phyloP scores from a whole-genome alignment of 1,284 basidiomycete species.

The Ceratobasidium sp. region DNA sequence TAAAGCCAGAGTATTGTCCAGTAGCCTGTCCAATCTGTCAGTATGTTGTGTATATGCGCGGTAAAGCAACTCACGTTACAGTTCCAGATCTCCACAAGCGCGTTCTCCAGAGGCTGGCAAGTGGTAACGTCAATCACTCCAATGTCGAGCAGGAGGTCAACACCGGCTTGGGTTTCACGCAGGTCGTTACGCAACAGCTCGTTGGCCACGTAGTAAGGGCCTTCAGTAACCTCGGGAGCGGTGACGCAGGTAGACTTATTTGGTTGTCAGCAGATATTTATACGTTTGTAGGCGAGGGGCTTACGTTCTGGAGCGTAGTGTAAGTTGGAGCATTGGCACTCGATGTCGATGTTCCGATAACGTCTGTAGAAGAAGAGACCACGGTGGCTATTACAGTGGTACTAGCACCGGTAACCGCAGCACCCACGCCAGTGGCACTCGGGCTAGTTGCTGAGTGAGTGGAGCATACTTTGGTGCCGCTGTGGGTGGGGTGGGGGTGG shows the following conservation, averaged over 20 bases:
- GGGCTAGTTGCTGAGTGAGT: not conserved
- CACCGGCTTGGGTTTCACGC: slow-evolving; percentile 63
- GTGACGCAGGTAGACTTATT: slow-evolving; percentile 50
- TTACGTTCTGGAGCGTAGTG: slow-evolving; percentile 33
- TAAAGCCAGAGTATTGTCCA: slow-evolving; percentile 59
- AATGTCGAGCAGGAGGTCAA: slow-evolving; percentile 68
- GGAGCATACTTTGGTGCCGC: not conserved
- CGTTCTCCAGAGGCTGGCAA: slow-evolving; percentile 72
- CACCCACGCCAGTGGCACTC: not conserved
- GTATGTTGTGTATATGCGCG: not conserved
- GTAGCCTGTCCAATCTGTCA: slow-evolving; percentile 47
- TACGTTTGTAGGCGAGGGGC: slow-evolving; percentile 60
- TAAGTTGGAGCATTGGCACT: slow-evolving; percentile 53
- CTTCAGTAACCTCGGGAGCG: slow-evolving; percentile 58
- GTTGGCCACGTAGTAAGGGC: slow-evolving; percentile 61
- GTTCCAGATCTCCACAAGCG: slow-evolving; percentile 77
- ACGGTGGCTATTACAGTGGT: not conserved
- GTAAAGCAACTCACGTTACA: slow-evolving; percentile 51
- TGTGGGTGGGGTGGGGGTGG: not conserved
- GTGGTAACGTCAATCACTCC: slow-evolving; percentile 79
- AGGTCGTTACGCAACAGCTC: slow-evolving; percentile 64
- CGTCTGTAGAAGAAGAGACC: not conserved
- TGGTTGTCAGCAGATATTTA: slow-evolving; percentile 68
- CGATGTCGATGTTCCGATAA: not conserved
- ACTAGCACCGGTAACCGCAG: not conserved